A percentile compares a stretch with the other conserved stretches of the same genome.
Conservation (phyloP, 345 rosid genomes). For the Citrus australasica region DNA sequence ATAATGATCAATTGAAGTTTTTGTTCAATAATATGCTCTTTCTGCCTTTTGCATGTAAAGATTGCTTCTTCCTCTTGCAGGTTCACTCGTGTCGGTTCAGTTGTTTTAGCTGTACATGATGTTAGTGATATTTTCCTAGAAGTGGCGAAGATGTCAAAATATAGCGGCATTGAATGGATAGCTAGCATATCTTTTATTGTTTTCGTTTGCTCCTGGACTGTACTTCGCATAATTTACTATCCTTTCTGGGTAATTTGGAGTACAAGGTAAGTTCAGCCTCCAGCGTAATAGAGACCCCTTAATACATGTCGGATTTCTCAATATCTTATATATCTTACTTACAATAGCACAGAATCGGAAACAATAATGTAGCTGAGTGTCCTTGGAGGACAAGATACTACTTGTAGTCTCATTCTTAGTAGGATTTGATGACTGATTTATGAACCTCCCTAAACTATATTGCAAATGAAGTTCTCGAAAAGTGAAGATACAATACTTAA, state of each 20-base stretch:
- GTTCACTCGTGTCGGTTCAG: constrained; percentile 71
- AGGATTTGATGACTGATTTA: background rate
- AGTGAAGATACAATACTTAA: background rate
- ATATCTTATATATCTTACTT: background rate
- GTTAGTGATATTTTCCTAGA: constrained; percentile 75
- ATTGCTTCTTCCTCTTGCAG: constrained; percentile 28
- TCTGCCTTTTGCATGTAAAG: background rate
- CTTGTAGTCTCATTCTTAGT: background rate
- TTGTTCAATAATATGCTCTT: constrained; percentile 11
- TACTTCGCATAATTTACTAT: constrained; percentile 55
- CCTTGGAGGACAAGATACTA: background rate
- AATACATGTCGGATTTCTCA: background rate
- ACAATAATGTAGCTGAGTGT: background rate
- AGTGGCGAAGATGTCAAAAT: constrained; percentile 81
- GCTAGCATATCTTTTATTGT: constrained; percentile 48
- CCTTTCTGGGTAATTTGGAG: constrained; percentile 80
- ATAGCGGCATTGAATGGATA: constrained; percentile 56
- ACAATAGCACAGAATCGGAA: background rate
- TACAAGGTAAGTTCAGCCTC: constrained; percentile 50
- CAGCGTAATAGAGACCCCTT: background rate
- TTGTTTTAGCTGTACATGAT: constrained; percentile 70
- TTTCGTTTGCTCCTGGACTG: constrained; percentile 52
- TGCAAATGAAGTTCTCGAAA: background rate
- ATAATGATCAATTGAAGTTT: background rate
- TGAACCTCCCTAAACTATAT: background rate